phyloP scores from a whole-genome alignment of 1,284 basidiomycete genomes.

The Ganoderma leucocontextum region DNA sequence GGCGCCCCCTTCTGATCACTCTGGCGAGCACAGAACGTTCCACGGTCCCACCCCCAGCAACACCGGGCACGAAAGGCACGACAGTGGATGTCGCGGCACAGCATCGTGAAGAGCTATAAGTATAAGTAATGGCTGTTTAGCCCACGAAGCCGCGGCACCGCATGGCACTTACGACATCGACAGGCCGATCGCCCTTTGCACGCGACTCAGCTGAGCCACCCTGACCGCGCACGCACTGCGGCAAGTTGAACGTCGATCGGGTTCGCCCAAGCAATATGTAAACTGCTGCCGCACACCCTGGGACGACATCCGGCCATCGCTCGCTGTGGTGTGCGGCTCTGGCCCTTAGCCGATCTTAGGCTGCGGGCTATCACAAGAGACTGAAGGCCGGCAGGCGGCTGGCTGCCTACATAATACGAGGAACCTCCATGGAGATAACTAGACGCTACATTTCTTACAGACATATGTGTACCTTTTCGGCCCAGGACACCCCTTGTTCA shows the following conservation, averaged over 20 bases:
- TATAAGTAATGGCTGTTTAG: constrained; percentile 1
- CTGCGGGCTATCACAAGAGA: neutral
- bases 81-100: constrained; percentile 1
- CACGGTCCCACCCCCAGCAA: neutral
- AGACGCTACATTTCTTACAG: neutral
- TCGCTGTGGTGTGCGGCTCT: neutral
- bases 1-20: neutral
- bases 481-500: neutral
- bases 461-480: neutral
- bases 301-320: neutral
- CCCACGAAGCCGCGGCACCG: constrained; percentile 1
- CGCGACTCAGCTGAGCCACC: neutral
- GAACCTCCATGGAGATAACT: neutral
- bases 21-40: neutral
- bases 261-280: neutral
- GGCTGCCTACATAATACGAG: neutral
- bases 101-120: constrained; percentile 2
- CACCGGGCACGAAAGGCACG: neutral
- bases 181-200: constrained; percentile 2
- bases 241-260: neutral
- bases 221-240: neutral
- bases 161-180: constrained; percentile 8
- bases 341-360: neutral
- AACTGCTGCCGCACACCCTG: neutral
- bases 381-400: neutral